A percentile compares a stretch with the other conserved stretches of the same genome.
Evolutionary conservation across 202 grass and related monocot genomes (phyloP).

Genomic region (Hordeum pubiflorum): DNA sequence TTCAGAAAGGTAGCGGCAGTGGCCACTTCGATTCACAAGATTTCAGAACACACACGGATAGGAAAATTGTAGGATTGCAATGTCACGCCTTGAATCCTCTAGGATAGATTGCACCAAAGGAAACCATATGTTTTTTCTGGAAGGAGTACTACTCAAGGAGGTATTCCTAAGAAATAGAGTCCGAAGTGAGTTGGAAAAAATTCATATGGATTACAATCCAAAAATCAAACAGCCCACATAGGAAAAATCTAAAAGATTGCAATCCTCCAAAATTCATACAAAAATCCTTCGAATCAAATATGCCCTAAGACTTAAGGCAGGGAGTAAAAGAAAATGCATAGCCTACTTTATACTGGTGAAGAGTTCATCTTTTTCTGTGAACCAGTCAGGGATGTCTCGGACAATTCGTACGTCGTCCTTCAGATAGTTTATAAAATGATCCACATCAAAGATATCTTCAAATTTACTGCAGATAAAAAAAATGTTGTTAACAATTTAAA

Average conservation of each 20-base stretch:
- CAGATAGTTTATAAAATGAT: slow-evolving; percentile 82
- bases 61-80: not conserved
- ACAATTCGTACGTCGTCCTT: slow-evolving; percentile 75
- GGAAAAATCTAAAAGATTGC: not conserved
- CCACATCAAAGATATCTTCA: slow-evolving; percentile 77
- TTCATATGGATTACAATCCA: not conserved
- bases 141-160: not conserved
- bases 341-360: slow-evolving; percentile 75
- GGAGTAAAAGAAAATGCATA: not conserved
- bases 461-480: slow-evolving; percentile 65
- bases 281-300: not conserved
- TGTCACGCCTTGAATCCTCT: not conserved
- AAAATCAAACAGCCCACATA: not conserved
- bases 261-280: not conserved
- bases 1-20: not conserved
- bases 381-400: slow-evolving; percentile 74
- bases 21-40: not conserved
- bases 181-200: not conserved
- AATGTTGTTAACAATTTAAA: not conserved
- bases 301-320: not conserved
- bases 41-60: not conserved
- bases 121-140: not conserved
- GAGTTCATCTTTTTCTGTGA: slow-evolving; percentile 71
- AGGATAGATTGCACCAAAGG: not conserved
- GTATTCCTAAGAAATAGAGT: not conserved